Evolutionary conservation across 768 basidiomycete species (phyloP), one percentile per base, ranked within the genome.

Genomic region (Mycena kentingensis): DNA sequence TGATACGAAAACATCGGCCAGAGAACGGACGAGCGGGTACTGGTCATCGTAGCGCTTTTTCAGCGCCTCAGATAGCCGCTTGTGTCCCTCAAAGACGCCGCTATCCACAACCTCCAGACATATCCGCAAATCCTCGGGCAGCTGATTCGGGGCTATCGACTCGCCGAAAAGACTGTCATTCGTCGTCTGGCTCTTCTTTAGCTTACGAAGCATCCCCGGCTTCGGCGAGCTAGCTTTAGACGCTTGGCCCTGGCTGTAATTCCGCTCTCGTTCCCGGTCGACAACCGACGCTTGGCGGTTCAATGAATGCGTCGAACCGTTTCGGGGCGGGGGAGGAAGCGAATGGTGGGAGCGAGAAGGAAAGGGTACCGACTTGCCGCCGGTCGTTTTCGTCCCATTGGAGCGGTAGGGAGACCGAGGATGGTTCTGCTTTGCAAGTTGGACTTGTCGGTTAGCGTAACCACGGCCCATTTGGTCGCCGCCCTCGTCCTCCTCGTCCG

Each of bases 1-100:
- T 10, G 87, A 82, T 21, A 94, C 90, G 70, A 98, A 98, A n/a
- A 98, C 92, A 62, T 98, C 95, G 49, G 95, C 94, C 32, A 98
- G 78, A 25, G 87, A 90, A 46, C 95, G 79, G 29, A 98, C 95
- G 29, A 98, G 79, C 13, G 95, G 95, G 65, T 90, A 98, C 60
- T 98, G 95, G 60, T 97, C 93, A 49, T 96, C 93, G 58, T 98
- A 98, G 35, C 94, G 80, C 71, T 90, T 94, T 65, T 82, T 83
- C 60, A 99, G 70, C 19, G 89, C 90, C 45, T 90, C 88, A 47
- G 85, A 88, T 28, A 99, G 78, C 60, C 85, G 81, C 61, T 87
- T 78, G 69, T 99, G 97, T 2, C 97, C 96, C 35, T 90, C 86
- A 46, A 97, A 76, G 38, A 98, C 90, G 22, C 91, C 89, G 29